Evolutionary conservation across 371 early-diverging fungal genomes (phyloP), one percentile per base, ranked within the genome.

Genomic region (Batkoa obscura): DNA sequence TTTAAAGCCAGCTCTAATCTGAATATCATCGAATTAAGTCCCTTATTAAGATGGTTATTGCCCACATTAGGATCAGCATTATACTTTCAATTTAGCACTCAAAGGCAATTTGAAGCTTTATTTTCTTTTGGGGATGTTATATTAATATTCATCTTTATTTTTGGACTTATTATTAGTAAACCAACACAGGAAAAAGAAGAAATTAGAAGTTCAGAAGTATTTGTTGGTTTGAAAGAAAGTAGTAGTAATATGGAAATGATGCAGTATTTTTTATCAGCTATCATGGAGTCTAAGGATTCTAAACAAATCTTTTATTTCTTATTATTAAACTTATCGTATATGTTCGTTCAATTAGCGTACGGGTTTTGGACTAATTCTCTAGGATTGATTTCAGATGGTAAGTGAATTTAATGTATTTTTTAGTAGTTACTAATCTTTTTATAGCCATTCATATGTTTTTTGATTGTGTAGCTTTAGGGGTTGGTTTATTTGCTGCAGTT

Each of bases 391-490:
- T 87, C 91, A 41, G 96, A 96, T 69, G 84, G 80, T 81, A 73
- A 66, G 68, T 60, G n/a, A 4, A n/a, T 4, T 38, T 3, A 2
- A 31, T 23, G 31, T 10, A 23, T 30, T 37, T 31, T 43, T 2
- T 42, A 41, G 31, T 48, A 54, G 31, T 32, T 38, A 52, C 35
- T 34, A 36, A 9, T 31, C 45, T 8, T 37, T 31, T 12, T 36
- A 12, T 63, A 78, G 88, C 93, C 17, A 88, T 94, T 47, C 96
- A 96, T 67, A 96, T 96, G 96, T 79, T 93, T 59, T 96, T 96
- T 68, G 96, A 96, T 63, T 91, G 89, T 58, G 69, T 90, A 60
- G 94, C 93, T 9, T 64, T 96, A 50, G 83, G 80, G 2, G 79
- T 92, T 30, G 87, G 89, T 36, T 66, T 96, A 13, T 73, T 83